A percentile compares a stretch with the other conserved stretches of the same genome.
Conservation (phyloP, 1,139 yeast genomes). For the Candida pseudocylindracea region DNA sequence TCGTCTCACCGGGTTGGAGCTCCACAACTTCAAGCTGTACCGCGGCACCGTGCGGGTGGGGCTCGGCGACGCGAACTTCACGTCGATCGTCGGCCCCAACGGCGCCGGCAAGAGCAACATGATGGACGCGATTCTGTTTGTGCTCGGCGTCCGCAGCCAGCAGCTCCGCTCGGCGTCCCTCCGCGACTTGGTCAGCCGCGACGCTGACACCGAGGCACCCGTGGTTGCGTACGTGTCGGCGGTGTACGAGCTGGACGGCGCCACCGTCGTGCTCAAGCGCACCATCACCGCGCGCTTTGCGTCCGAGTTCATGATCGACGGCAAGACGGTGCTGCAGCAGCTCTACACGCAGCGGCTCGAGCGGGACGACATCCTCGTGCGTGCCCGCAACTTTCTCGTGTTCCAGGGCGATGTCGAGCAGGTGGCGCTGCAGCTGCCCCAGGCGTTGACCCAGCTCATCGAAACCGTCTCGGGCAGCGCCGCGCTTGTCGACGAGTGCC, state of each 20-base stretch:
- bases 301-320: slow-evolving; percentile 53
- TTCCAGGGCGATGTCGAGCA: slow-evolving; percentile 96
- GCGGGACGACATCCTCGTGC: slow-evolving; percentile 65
- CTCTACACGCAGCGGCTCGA: slow-evolving; percentile 49
- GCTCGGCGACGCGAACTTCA: slow-evolving; percentile 64
- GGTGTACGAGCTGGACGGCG: slow-evolving; percentile 39
- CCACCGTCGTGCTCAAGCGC: slow-evolving; percentile 27
- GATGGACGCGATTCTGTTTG: slow-evolving; percentile 98
- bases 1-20: slow-evolving; percentile 45
- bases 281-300: slow-evolving; percentile 30
- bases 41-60: slow-evolving; percentile 57
- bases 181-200: slow-evolving; percentile 65
- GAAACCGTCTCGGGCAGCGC: slow-evolving; percentile 74
- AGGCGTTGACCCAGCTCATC: slow-evolving; percentile 47
- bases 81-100: slow-evolving; percentile 91
- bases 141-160: slow-evolving; percentile 60
- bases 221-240: slow-evolving; percentile 57
- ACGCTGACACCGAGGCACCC: slow-evolving; percentile 7
- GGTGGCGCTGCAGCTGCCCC: slow-evolving; percentile 73
- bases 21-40: slow-evolving; percentile 81
- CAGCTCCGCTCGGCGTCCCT: slow-evolving; percentile 59
- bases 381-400: slow-evolving; percentile 80
- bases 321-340: slow-evolving; percentile 32
- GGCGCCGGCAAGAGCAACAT: slow-evolving; percentile 95
- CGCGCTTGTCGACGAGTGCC: slow-evolving; percentile 48